Evolutionary conservation across 495 filamentous ascomycete species (phyloP), one percentile per base, ranked within the genome.

Genomic region (Pseudevernia furfuracea): DNA sequence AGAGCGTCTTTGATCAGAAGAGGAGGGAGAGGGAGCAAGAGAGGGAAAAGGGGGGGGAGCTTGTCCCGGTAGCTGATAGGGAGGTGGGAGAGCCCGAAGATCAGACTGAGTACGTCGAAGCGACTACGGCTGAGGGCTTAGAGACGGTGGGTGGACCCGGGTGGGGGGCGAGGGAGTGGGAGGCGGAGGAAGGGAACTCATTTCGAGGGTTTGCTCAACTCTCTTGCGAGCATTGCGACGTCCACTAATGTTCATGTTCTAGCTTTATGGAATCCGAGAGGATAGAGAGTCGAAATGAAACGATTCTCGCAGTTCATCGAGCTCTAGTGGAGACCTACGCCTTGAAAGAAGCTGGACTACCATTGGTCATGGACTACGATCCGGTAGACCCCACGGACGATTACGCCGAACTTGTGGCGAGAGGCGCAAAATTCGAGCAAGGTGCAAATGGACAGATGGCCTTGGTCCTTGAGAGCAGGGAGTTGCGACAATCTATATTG

Each of bases 301-400:
- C 70, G 67, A 56, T 76, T 28, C 69, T 73, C 8, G 80, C 77
- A 8, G 76, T 87, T 36, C 82, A 86, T 65, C 72, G 78, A 60
- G 85, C 86, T n/a, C 66, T 89, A 17, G 77, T 87, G 4, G 86
- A 89, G 74, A 78, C 81, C 0, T 76, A 83, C 44, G 79, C 79
- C 1, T 63, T 87, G 60, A 74, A 74, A 58, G 62, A 78, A 63
- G 74, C 72, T 15, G 79, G 76, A 25, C 38, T 67, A n/a, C 41
- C 62, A 38, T 15, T 64, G 37, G 52, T 36, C 19, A 39, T 63
- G 46, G 38, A 34, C 25, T 58, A 62, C 52, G 55, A 62, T 15
- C 23, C 55, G 23, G 32, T 63, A 14, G 61, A 65, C 21, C 30
- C 36, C 38, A 56, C 64, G 32, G 65, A 72, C 21, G 59, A 60